Evolutionary conservation across 2,329 filamentous ascomycete genomes (phyloP), one percentile per base, ranked within the genome.

Genomic region (Fusarium drepaniforme): DNA sequence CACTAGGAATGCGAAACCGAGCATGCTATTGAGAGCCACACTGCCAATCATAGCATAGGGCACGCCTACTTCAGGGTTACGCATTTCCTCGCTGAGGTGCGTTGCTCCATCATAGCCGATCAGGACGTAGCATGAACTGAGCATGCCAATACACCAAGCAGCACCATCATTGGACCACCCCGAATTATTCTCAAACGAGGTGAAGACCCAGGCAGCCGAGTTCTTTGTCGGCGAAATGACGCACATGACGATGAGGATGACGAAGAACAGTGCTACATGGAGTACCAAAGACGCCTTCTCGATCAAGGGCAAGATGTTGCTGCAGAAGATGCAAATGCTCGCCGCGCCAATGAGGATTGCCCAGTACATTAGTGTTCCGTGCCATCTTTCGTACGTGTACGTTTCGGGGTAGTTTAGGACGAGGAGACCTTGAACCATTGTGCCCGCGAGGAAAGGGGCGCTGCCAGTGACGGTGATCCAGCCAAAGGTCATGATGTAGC

Each of bases 1-100:
- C 0, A 77, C 21, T 2, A 77, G 40, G 21, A 77, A 77, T 0
- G 59, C 65, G 11, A 77, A 75, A 0, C 74, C 75, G 0, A 75
- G 25, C 1, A 70, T 18, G 8, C 72, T 62, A 18, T 77, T 77
- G 1, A 77, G 28, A 13, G 75, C 3, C 0, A 77, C 62, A 3
- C 58, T 57, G 0, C 70, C 66, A 2, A 77, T 63, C 75, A 77
- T 77, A 15, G 74, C 75, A 1, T 42, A 12, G 0, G 74, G 75
- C 0, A 77, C 70, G 0, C 72, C 74, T 1, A 25, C 68, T 28
- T 70, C 64, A 0, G 72, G 49, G 7, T 77, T 72, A 1, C 67
- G 44, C 72, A 77, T 77, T 25, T 77, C 75, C 5, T 77, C 75
- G 8, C 71, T 76, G 0, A 77, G 16, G 44, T 77, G 75, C 0